Base-by-base conservation (phyloP, 768 basidiomycete species). In the Kondoa malvinella region DNA sequence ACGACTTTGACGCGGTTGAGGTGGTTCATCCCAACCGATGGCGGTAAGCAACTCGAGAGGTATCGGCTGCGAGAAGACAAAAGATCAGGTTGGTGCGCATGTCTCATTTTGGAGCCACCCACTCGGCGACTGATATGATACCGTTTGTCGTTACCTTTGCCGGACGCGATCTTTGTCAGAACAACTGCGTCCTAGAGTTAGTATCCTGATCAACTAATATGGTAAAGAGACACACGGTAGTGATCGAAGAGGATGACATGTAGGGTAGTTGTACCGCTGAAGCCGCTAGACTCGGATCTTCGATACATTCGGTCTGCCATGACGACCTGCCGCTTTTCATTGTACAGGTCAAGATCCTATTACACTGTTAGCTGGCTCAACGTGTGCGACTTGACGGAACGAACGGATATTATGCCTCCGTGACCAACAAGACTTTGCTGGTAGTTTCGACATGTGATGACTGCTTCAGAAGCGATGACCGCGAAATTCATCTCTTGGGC, bases 211-310 rank as follows among this genome's bases (percentile, higher is more conserved):
- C 26, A 26, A 63, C 12, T 25, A 72, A 27, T 61, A 16, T 21
- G 27, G 33, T 21, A 26, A 76, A 40, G 79, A 21, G 65, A 67
- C 32, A 33, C n/a, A 17, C 31, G 29, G 73, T 96, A 99, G 73
- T 97, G 91, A 77, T 99, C 95, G 73, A 99, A 95, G 1, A 99
- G 79, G 65, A 96, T 80, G 4, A 94, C 87, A 70, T 86, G 87
- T 4, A 94, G 81, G 76, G 96, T 92, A 57, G 84, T 85, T 89
- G 90, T 94, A 56, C 86, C 88, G 70, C 87, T 86, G 71, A 91
- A 84, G 15, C 88, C 89, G 32, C 86, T 85, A 31, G 72, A 73
- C 69, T 95, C 92, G 16, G 90, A 88, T 72, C 92, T 90, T 62
- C 91, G 83, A 65, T 87, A 81, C 30, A 96, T 79, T 71, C 85